Base-by-base conservation (phyloP, 129 eudicot genomes). In the Dittrichia graveolens region DNA sequence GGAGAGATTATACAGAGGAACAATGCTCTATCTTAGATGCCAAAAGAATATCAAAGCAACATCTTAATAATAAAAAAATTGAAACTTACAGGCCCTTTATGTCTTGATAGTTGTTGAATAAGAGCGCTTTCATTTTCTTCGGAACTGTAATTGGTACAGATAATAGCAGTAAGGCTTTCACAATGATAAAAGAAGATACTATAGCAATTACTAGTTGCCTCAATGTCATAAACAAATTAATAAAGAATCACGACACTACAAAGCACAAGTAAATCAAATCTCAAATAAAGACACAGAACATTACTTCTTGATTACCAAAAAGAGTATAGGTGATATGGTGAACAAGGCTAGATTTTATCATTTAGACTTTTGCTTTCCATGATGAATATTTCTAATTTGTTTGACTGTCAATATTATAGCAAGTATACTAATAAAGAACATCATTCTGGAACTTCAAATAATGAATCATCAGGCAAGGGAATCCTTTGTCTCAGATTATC, bases 81-180 rank as follows among this genome's bases (percentile, higher is more conserved):
- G 53, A 47, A 62, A 74, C 99, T 88, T 85, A 95, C 99, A 61
- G 96, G 96, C 62, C 99, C 99, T 75, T 45, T 86, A 71, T 95
- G 99, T 68, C 85, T 81, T 12, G 99, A 76, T 71, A 95, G 85
- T 73, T 83, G 88, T 50, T 80, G 77, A 72, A 95, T 75, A 60
- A 95, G 79, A 61, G 99, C 91, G 72, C 81, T 66, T 55, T 83
- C 95, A 75, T 70, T 79, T 66, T 85, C 75, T 47, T 90, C 98
- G 7, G 96, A 81, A 44, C 94, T 88, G 86, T 61, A 72, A 73
- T 50, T 45, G 53, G 64, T 53, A 52, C 61, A 44, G 74, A 58
- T 7, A 55, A 50, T 45, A 62, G 24, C 12, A 70, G 72, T 74
- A 48, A 81, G 74, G 45, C 40, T 60, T 70, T 75, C 38, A n/a